phyloP scores from a whole-genome alignment of 1,284 basidiomycete genomes.

The Cutaneotrichosporon spelunceum region DNA sequence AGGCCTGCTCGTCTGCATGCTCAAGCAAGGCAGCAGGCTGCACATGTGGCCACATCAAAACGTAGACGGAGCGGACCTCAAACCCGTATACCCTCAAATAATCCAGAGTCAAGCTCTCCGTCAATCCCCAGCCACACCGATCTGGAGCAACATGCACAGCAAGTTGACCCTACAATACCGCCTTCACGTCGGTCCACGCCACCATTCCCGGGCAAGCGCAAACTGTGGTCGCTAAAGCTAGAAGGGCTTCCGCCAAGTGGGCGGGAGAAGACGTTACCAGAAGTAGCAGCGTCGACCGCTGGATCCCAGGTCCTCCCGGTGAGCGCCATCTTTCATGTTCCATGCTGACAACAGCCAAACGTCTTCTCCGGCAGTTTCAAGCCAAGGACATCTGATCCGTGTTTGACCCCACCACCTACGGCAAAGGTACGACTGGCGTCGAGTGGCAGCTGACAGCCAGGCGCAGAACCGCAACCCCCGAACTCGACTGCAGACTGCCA shows the following conservation, averaged over 20 bases:
- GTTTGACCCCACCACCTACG: too few species aligned
- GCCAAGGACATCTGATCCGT: too few species aligned
- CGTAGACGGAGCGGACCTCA: background rate
- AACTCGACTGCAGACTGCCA: background rate
- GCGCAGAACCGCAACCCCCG: too few species aligned
- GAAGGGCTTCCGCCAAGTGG: background rate
- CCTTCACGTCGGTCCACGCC: background rate
- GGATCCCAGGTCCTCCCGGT: background rate
- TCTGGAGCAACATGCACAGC: background rate
- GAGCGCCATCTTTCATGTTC: background rate
- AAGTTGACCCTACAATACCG: background rate
- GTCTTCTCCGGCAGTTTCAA: too few species aligned
- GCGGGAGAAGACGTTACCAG: background rate
- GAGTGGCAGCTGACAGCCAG: too few species aligned
- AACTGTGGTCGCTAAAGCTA: background rate
- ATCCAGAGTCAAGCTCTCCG: background rate
- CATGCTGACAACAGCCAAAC: background rate
- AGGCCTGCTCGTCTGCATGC: background rate
- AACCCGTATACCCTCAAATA: background rate
- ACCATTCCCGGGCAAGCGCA: background rate
- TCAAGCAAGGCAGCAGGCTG: background rate
- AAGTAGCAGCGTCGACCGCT: background rate
- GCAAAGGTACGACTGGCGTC: too few species aligned
- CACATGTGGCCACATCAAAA: background rate
- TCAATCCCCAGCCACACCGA: background rate